Conservation (phyloP, 2,329 filamentous ascomycete genomes). For the Trichoderma polysporum region DNA sequence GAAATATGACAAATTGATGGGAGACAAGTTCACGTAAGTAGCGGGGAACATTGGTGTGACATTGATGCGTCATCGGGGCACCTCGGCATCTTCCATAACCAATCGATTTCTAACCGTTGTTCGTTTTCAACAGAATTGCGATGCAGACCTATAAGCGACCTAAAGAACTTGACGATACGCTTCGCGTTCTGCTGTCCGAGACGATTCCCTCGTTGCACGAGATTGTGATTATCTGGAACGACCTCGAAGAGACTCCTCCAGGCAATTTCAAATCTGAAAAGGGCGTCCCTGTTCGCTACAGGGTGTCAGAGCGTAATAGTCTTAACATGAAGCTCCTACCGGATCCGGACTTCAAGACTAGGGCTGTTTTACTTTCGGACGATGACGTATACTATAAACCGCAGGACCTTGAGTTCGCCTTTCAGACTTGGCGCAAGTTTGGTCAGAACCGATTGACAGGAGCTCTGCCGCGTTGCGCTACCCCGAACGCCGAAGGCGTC, state of each 20-base stretch:
- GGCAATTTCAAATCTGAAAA: constrained; percentile 24
- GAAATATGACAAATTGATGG: constrained; percentile 42
- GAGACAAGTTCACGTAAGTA: constrained; percentile 32
- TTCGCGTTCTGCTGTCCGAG: constrained; percentile 25
- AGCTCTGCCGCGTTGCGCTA: constrained; percentile 36
- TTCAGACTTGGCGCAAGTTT: constrained; percentile 29
- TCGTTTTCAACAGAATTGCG: constrained; percentile 25
- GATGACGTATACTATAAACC: constrained; percentile 31
- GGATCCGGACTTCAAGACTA: constrained; percentile 27
- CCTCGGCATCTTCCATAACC: neutral
- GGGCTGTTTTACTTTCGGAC: constrained; percentile 30
- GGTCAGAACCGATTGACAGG: constrained; percentile 22
- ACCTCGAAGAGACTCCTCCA: constrained; percentile 28
- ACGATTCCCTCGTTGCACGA: constrained; percentile 31
- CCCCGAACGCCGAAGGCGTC: constrained; percentile 27
- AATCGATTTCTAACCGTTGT: neutral
- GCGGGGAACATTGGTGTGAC: neutral
- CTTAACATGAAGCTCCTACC: constrained; percentile 30
- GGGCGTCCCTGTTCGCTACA: constrained; percentile 30
- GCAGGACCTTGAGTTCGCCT: constrained; percentile 30
- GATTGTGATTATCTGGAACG: constrained; percentile 32
- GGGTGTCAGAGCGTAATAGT: constrained; percentile 27
- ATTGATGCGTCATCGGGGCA: neutral
- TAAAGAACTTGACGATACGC: constrained; percentile 29
- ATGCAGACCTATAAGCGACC: constrained; percentile 30